Evolutionary conservation across 371 early-diverging fungal species (phyloP).

Genomic region (Mucor circinelloides): DNA sequence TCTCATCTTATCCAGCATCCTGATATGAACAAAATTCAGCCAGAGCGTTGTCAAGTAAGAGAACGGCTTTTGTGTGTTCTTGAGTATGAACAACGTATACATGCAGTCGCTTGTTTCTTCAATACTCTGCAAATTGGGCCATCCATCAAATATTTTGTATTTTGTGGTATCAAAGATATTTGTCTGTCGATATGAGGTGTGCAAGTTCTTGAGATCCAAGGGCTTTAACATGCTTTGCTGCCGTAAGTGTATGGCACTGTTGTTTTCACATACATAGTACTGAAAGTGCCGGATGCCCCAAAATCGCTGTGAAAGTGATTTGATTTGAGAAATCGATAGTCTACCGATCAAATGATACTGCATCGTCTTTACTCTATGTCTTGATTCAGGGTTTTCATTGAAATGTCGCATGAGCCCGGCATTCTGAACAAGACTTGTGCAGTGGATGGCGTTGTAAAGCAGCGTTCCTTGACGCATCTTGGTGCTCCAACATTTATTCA

Average conservation of each 20-base stretch:
- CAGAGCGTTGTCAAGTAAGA: not conserved
- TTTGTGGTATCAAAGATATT: not conserved
- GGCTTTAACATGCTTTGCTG: not conserved
- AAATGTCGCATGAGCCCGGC: not conserved
- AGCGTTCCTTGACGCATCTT: not conserved
- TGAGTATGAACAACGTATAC: not conserved
- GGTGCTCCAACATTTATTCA: not conserved
- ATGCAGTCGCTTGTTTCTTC: not conserved
- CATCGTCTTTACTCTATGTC: not conserved
- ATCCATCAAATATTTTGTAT: not conserved
- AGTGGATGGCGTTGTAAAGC: not conserved
- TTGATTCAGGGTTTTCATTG: not conserved
- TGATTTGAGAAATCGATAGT: not conserved
- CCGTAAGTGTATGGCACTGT: not conserved
- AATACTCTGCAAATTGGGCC: not conserved
- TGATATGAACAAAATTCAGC: not conserved
- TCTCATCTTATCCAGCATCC: not conserved
- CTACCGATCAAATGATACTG: not conserved
- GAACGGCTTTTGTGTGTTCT: not conserved
- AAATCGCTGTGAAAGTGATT: not conserved
- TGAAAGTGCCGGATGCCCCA: not conserved
- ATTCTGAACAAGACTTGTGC: not conserved
- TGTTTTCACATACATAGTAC: not conserved
- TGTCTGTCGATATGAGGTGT: not conserved
- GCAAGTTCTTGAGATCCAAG: not conserved